These are phyloP conservation scores for Solanum bulbocastanum DNA, from an alignment of 257 asterid species.

Conservation along the genomic window DNA sequence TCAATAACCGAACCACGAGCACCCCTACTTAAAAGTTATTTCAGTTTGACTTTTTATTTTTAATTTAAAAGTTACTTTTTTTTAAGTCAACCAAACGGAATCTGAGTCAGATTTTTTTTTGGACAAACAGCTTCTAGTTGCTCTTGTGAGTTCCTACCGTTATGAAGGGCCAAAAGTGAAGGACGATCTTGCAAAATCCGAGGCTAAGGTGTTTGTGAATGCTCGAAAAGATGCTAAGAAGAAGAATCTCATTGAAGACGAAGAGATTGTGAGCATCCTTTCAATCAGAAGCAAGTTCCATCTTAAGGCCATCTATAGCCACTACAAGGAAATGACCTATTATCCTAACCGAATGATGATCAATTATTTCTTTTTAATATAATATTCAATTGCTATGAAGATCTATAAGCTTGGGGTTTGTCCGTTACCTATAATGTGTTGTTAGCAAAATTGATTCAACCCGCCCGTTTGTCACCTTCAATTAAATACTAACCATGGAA, in stretches of 20 bases:
- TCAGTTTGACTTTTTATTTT: no score
- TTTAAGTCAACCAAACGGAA: no score
- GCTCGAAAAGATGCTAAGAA: conserved; percentile 23
- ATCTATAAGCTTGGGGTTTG: no score
- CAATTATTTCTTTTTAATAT: no score
- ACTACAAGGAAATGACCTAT: conserved; percentile 48
- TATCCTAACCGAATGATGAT: no score
- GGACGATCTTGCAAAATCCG: conserved; percentile 55
- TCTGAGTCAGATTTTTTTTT: no score
- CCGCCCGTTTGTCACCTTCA: not conserved
- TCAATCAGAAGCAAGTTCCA: conserved; percentile 76
- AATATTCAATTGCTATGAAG: no score
- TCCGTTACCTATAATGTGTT: no score
- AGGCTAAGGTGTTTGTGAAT: conserved; percentile 43
- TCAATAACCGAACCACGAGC: no score
- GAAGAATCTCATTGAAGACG: conserved; percentile 23
- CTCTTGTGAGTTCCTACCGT: conserved; percentile 41
- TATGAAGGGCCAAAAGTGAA: conserved; percentile 61
- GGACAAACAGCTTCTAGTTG: no score
- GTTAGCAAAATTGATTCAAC: not conserved
- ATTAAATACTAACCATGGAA: not conserved
- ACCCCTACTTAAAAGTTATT: no score
- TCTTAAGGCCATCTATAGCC: conserved; percentile 34
- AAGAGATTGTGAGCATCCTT: conserved; percentile 46
- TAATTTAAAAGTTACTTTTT: no score